A percentile compares a stretch with the other conserved stretches of the same genome.
These are phyloP conservation scores for Xerocomellus amylosporus DNA, from an alignment of 768 basidiomycete genomes.

Conservation along the genomic window DNA sequence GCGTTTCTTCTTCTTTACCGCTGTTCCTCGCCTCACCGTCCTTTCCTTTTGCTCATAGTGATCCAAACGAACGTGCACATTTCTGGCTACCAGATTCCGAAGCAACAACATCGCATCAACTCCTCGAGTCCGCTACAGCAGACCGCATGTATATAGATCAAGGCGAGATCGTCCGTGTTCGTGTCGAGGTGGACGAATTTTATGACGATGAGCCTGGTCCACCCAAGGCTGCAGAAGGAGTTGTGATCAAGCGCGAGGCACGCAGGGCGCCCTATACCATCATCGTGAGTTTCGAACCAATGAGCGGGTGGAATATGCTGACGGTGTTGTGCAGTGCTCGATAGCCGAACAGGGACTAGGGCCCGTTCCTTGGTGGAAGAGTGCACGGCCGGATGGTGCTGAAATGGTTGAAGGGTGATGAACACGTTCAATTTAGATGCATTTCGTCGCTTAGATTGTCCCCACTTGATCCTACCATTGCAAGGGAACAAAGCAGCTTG, in stretches of 20 bases:
- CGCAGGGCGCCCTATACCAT: slow-evolving; percentile 66
- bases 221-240: slow-evolving; percentile 69
- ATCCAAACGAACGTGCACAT: slow-evolving; percentile 77
- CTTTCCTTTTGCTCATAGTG: slow-evolving; percentile 40
- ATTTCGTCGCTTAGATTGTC: neutral
- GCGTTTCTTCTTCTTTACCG: neutral
- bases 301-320: neutral
- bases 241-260: slow-evolving; percentile 49
- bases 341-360: slow-evolving; percentile 83
- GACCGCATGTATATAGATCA: slow-evolving; percentile 82
- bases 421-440: neutral
- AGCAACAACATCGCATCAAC: slow-evolving; percentile 49
- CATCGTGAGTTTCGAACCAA: slow-evolving; percentile 43
- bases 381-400: slow-evolving; percentile 41
- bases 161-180: slow-evolving; percentile 70
- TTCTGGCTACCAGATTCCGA: slow-evolving; percentile 76
- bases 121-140: slow-evolving; percentile 63
- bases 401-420: slow-evolving; percentile 39
- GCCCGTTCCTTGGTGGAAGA: slow-evolving; percentile 73
- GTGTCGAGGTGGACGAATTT: slow-evolving; percentile 80
- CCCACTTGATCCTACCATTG: neutral
- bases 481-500: neutral
- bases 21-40: neutral
- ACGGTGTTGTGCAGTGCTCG: slow-evolving; percentile 55
- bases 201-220: slow-evolving; percentile 86